Evolutionary conservation across 148 eudicot species (phyloP).

Genomic region (Hydrangea macrophylla): DNA sequence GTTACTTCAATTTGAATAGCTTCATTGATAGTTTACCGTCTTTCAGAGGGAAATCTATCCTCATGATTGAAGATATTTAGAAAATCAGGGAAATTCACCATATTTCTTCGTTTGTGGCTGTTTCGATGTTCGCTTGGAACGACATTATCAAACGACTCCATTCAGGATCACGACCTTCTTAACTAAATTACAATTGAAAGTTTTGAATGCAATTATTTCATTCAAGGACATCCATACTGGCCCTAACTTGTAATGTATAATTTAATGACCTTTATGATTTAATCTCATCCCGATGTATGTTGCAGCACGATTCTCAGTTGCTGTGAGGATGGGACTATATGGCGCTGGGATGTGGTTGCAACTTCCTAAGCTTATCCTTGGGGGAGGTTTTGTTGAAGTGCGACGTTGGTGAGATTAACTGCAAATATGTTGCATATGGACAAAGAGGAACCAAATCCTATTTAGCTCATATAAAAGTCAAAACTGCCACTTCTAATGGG

Average conservation of each 20-base stretch:
- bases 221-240: not conserved
- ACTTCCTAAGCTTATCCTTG: conserved; percentile 19
- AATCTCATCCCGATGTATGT: conserved; percentile 2
- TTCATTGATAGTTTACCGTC: too few species aligned
- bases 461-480: not conserved
- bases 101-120: too few species aligned
- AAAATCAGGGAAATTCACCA: too few species aligned
- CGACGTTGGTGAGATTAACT: not conserved
- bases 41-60: too few species aligned
- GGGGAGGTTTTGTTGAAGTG: not conserved
- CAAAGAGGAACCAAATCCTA: not conserved
- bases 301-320: conserved; percentile 88
- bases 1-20: too few species aligned
- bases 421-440: not conserved
- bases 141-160: too few species aligned
- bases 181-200: too few species aligned
- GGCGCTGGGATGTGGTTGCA: conserved; percentile 91
- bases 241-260: not conserved
- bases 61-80: too few species aligned
- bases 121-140: too few species aligned
- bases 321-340: conserved; percentile 92
- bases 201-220: too few species aligned
- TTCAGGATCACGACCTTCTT: too few species aligned
- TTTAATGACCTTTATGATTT: not conserved
- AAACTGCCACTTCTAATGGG: not conserved